A percentile compares a stretch with the other conserved stretches of the same genome.
These are phyloP conservation scores for Berberis thunbergii DNA, from an alignment of 164 flowering plant species.

Conservation along the genomic window DNA sequence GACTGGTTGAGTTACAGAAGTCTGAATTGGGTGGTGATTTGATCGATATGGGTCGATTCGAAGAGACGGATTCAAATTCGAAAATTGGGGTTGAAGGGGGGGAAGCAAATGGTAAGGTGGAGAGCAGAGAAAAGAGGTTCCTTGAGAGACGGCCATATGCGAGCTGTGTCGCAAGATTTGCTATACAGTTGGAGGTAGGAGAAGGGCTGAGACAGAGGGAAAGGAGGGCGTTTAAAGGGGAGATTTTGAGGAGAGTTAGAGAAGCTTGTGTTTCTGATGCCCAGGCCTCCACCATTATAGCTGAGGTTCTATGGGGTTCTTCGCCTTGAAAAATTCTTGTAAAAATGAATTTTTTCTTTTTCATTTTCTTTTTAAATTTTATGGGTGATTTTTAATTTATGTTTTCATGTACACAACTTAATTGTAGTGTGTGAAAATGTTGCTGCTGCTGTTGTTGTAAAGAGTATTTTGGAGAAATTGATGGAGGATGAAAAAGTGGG, in stretches of 20 bases:
- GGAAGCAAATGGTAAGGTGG: conserved; percentile 14
- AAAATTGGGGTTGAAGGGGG: conserved; percentile 5
- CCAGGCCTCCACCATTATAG: conserved; percentile 68
- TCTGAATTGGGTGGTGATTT: conserved; percentile 52
- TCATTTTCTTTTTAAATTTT: background rate
- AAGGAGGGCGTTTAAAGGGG: conserved; percentile 63
- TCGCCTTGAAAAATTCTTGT: conserved; percentile 38
- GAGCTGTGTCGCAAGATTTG: conserved; percentile 80
- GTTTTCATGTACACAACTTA: background rate
- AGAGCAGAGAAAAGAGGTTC: conserved; percentile 25
- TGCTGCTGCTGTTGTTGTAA: no score
- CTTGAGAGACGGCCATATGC: conserved; percentile 55
- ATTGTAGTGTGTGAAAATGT: no score
- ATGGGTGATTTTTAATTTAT: background rate
- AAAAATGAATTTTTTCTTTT: background rate
- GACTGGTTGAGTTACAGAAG: conserved; percentile 67
- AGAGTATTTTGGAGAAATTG: no score
- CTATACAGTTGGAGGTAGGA: conserved; percentile 82
- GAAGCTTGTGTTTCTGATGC: conserved; percentile 56
- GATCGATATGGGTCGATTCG: conserved; percentile 36
- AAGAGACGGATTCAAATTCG: conserved; percentile 11
- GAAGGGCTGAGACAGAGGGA: conserved; percentile 89
- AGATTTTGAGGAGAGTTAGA: conserved; percentile 51
- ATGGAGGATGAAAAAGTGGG: no score
- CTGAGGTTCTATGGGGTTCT: conserved; percentile 89